Evolutionary conservation across 176 grass and related monocot species (phyloP), one percentile per base, ranked within the genome.

Genomic region (Eragrostis nindensis): DNA sequence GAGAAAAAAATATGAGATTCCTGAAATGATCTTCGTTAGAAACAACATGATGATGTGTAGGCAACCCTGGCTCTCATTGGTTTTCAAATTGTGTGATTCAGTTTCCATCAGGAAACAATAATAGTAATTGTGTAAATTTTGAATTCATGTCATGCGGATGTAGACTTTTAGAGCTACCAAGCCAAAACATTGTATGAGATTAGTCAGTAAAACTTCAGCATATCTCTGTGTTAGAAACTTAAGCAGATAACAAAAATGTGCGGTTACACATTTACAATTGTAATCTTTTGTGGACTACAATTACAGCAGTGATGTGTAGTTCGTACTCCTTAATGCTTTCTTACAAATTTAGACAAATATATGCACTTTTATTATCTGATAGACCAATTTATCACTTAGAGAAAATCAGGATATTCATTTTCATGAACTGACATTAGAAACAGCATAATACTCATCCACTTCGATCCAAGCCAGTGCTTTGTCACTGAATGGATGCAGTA

Each of bases 391-490:
- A 63, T 71, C 29, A 78, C 18, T 41, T 52, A 36, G 4, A 40
- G 11, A 24, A 60, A 82, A 82, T 32, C 14, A 16, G 10, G n/a
- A 6, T 68, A 70, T 24, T 77, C 25, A n/a, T n/a, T n/a, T n/a
- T n/a, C n/a, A 67, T 57, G 5, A 61, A 38, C 13, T 49, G 71
- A 66, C 54, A 13, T 36, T 66, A 1, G 4, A 36, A 36, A 36
- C 5, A 56, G 18, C 62, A n/a, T 56, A 11, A 19, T 26, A 15
- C 18, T 45, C 39, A 47, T 72, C 8, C 29, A 72, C n/a, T n/a
- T n/a, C n/a, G 63, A 54, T 79, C 71, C 7, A 39, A 27, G 21
- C 53, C 14, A 40, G 24, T 54, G 18, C 7, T 22, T 53, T 54
- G 21, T 54, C 24, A 42, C 8, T 50, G 2, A 8, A 25, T 30